Evolutionary conservation across 768 basidiomycete species (phyloP).

Genomic region (Nidularia pulvinata): DNA sequence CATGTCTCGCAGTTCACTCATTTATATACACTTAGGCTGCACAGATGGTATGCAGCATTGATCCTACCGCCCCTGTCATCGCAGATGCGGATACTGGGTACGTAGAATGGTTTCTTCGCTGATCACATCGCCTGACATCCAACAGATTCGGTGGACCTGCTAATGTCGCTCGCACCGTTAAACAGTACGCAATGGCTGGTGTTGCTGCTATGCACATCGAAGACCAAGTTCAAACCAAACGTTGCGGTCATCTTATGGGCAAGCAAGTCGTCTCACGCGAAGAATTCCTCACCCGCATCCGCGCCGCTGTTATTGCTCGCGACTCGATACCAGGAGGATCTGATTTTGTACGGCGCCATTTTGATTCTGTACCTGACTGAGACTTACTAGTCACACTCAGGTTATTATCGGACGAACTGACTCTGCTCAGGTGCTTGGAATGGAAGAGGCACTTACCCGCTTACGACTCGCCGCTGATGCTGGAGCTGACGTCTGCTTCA

Average conservation of each 20-base stretch:
- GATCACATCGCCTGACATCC: too few relatives aligned
- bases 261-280: constrained; percentile 84
- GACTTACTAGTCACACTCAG: constrained; percentile 20
- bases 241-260: constrained; percentile 78
- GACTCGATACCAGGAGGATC: constrained; percentile 75
- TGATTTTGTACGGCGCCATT: constrained; percentile 51
- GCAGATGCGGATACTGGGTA: constrained; percentile 74
- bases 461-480: constrained; percentile 71
- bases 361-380: background rate
- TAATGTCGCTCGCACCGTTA: constrained; percentile 76
- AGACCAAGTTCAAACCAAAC: constrained; percentile 82
- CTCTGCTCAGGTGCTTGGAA: constrained; percentile 76
- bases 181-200: constrained; percentile 67
- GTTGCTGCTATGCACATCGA: constrained; percentile 80
- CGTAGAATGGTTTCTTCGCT: too few relatives aligned
- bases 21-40: constrained; percentile 33
- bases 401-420: constrained; percentile 79
- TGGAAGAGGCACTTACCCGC: constrained; percentile 72
- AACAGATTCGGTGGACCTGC: constrained; percentile 74
- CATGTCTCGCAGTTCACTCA: background rate
- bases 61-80: constrained; percentile 63
- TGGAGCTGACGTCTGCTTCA: constrained; percentile 83
- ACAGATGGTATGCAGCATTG: constrained; percentile 61
- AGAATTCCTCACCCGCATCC: constrained; percentile 72
- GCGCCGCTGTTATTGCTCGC: constrained; percentile 76